These are phyloP conservation scores for Globisporangium nunn DNA, from an alignment of 352 stramenopile genomes.

Conservation along the genomic window DNA sequence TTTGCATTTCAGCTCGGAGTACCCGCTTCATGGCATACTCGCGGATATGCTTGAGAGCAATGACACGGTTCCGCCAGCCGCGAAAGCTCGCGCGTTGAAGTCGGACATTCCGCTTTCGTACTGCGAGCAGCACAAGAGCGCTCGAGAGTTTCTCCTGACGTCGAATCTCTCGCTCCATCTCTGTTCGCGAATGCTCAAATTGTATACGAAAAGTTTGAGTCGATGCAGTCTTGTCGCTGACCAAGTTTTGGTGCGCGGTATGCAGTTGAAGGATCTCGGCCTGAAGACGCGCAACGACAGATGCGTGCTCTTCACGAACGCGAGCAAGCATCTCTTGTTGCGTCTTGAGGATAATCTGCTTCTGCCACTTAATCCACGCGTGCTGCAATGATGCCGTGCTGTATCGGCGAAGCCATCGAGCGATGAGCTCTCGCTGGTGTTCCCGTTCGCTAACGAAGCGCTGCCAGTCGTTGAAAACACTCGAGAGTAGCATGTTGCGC, in stretches of 20 bases:
- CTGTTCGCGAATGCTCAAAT: neutral
- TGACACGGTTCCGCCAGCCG: neutral
- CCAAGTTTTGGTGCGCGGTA: neutral
- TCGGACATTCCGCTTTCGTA: neutral
- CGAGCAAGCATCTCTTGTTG: constrained; percentile 2
- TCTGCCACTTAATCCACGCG: constrained; percentile 11
- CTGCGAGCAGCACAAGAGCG: neutral
- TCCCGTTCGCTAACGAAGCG: constrained; percentile 14
- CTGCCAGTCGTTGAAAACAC: constrained; percentile 18
- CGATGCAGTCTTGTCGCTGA: neutral
- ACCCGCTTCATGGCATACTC: neutral
- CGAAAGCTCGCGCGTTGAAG: constrained; percentile 2
- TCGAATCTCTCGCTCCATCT: neutral
- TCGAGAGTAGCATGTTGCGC: constrained; percentile 14
- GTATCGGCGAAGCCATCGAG: constrained; percentile 12
- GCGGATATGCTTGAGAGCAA: neutral
- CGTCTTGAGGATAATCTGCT: neutral
- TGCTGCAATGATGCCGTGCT: neutral
- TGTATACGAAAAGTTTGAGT: neutral
- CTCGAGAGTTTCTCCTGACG: neutral
- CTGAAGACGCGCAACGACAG: constrained; percentile 1
- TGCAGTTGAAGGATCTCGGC: constrained; percentile 1
- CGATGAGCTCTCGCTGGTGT: constrained; percentile 18
- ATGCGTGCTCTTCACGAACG: neutral
- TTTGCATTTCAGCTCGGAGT: neutral